Evolutionary conservation across 202 grass and related monocot genomes (phyloP), one percentile per base, ranked within the genome.

Genomic region (Setaria viridis): DNA sequence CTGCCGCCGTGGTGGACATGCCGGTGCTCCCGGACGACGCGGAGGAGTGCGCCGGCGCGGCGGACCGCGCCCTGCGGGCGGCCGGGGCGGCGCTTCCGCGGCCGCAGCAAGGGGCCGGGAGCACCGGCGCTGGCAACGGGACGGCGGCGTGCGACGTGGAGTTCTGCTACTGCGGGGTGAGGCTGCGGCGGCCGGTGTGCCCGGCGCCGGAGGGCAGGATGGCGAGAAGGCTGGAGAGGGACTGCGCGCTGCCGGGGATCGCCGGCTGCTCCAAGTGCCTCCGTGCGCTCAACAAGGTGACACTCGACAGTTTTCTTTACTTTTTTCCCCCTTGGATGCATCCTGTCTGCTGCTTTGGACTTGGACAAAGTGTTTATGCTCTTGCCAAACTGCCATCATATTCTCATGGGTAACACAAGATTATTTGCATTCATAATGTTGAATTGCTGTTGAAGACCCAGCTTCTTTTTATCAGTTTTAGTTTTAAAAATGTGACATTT

Each of bases 131-230:
- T 9, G 49, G 78, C 83, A 92, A 88, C 29, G 82, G 85, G 69
- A 92, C 85, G n/a, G 54, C 54, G 15, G 30, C 74, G 56, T 95
- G 96, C 83, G 93, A 93, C 79, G 71, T 91, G 56, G 84, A 84
- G 6, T 91, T 95, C 78, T 98, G 90, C 87, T 92, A 90, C 86
- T 99, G 91, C 81, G 82, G 90, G 12, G 51, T 99, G 43, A 80
- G 87, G 82, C 85, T 99, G 73, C 88, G 90, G 80, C 85, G 90
- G 77, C 89, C 77, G 56, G 75, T 78, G 1, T 99, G 96, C 81
- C 48, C 56, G 11, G 82, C 56, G 51, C 93, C 97, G 5, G 32
- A 72, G 62, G 72, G 85, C 1, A 76, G 81, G 68, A 76, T 72
- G 32, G 89, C 86, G 10, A 90, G 82, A 47, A 79, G 88, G 19